These are phyloP conservation scores for Xylariales sp. DNA, from an alignment of 2,329 filamentous ascomycete species.

Conservation along the genomic window DNA sequence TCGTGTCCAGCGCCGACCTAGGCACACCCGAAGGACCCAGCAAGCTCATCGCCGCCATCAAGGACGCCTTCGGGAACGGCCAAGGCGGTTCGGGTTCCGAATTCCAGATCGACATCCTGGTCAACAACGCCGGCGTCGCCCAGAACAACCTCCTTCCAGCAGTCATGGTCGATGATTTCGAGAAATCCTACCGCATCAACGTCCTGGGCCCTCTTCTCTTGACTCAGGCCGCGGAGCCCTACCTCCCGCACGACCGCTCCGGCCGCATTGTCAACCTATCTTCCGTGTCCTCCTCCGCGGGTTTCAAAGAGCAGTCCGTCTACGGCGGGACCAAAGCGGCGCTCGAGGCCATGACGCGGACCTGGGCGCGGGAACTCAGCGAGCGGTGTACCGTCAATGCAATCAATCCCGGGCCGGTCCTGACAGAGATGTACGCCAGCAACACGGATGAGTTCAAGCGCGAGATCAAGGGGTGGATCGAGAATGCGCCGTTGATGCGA, in stretches of 20 bases:
- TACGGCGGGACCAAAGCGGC: conserved; percentile 57
- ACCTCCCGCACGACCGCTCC: conserved; percentile 64
- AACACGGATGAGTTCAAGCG: conserved; percentile 38
- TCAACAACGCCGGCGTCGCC: conserved; percentile 79
- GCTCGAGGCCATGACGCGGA: conserved; percentile 54
- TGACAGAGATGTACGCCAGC: conserved; percentile 46
- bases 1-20: conserved; percentile 68
- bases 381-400: conserved; percentile 51
- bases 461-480: conserved; percentile 37
- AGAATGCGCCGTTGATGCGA: conserved; percentile 56
- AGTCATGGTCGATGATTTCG: conserved; percentile 62
- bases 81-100: conserved; percentile 24
- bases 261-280: conserved; percentile 52
- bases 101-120: conserved; percentile 73
- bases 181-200: conserved; percentile 71
- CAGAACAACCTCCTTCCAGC: conserved; percentile 62
- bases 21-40: conserved; percentile 55
- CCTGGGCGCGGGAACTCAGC: conserved; percentile 53
- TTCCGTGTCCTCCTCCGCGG: conserved; percentile 48
- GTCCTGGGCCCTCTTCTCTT: conserved; percentile 77
- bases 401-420: conserved; percentile 53
- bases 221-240: conserved; percentile 65
- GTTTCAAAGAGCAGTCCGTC: conserved; percentile 50
- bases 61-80: conserved; percentile 48
- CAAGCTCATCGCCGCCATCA: conserved; percentile 53